Base-by-base conservation (phyloP, 768 basidiomycete genomes). In the Termitomyces sp. region DNA sequence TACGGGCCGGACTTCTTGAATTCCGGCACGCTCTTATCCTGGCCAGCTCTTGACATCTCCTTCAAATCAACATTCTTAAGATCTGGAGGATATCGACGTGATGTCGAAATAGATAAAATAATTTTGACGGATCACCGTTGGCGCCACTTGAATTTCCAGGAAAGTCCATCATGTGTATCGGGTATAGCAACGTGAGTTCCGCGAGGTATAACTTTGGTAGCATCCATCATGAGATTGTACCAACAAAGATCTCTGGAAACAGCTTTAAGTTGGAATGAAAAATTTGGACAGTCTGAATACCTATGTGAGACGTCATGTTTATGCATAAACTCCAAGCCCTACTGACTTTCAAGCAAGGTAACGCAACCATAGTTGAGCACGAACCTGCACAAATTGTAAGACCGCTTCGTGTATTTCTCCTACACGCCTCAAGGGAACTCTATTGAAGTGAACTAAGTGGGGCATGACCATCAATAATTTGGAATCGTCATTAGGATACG, bases 201-300 rank as follows among this genome's bases (percentile, higher is more conserved):
- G 35, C 50, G 23, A 23, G 55, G 60, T 13, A 60, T 55, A 1
- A 53, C 9, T 41, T 40, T 38, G 13, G 56, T 40, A 41, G n/a
- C 30, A 30, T 61, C 60, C 56, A 53, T 53, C 50, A 57, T 48
- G 4, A 61, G 50, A 28, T 61, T 61, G 5, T 32, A 51, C 14
- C 26, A 38, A 28, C 50, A 50, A 13, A 46, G 20, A 32, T 56
- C 48, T 14, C 55, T 53, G n/a, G 9, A 13, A 46, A n/a, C 50
- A 13, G 1, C 26, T 36, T 35, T 5, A 52, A 52, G 50, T 20
- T 23, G 9, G 9, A 38, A 30, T 8, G 13, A 18, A 26, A n/a
- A 36, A 23, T 5, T 3, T 6, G 2, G 12, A 28, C 8, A 6
- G 13, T 18, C 16, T 3, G 16, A 38, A 23, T 53, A 59, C 58